Evolutionary conservation across 2,329 filamentous ascomycete genomes (phyloP), one percentile per base, ranked within the genome.

Genomic region (Zymoseptoria tritici): DNA sequence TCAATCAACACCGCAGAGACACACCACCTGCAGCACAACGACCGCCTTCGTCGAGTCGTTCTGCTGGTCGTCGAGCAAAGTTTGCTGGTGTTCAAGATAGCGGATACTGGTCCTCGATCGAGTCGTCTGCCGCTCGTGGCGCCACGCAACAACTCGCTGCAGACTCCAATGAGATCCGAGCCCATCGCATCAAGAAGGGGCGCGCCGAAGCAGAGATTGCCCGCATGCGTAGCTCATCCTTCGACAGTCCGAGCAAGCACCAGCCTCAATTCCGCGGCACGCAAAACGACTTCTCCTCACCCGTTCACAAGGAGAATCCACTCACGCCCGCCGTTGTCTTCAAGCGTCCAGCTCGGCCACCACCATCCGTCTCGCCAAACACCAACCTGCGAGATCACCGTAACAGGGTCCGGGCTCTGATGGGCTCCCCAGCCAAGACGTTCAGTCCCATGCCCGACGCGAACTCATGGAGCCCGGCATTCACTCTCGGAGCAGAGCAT

Each of bases 201-300:
- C 88, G 93, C 62, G 94, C 94, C 16, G 94, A 97, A 74, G 92
- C 95, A 69, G 94, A 97, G 75, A 97, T 99, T 78, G 90, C 89
- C 52, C 90, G 93, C 49, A 87, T 97, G 57, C 88, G 94, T 66
- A 90, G 89, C 63, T 97, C 93, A 1, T 96, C 91, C 1, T 93
- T 92, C 69, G 92, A 96, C 70, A 97, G 92, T 70, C 94, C 94
- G 4, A 89, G 85, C 55, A 91, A 90, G 76, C 68, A 71, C 50
- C 62, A 66, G 54, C 81, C 83, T 11, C 78, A 78, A 58, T 77
- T 80, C 62, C 79, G 80, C 42, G 81, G 83, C 52, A 70, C 74
- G 9, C 66, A 59, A 50, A 65, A 68, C 21, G 66, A 67, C 49
- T 70, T 73, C 54, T 74, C 71, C 1, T 79, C 78, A 21, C 77